Base-by-base conservation (phyloP, 352 stramenopile species). In the Pythium chondricola region DNA sequence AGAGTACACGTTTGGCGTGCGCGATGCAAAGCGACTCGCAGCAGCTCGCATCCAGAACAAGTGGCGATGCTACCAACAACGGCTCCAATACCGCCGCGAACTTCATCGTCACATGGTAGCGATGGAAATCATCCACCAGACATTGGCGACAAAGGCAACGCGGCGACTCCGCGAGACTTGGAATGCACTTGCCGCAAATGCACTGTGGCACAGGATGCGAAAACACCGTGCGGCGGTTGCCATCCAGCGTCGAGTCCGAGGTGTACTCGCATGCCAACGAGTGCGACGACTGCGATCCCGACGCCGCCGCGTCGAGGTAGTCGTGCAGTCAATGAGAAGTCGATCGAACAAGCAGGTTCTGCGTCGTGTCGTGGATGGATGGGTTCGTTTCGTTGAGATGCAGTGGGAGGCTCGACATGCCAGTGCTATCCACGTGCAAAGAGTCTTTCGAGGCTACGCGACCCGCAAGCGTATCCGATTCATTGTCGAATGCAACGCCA, bases 181-280 rank as follows among this genome's bases (percentile, higher is more conserved):
- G 76, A 66, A 48, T 2, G 57, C 61, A 17, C 43, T 88, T 3
- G 55, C 59, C 16, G 67, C 64, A 16, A 67, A 85, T 22, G 69
- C 76, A n/a, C n/a, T 85, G 9, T 70, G 54, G 41, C 63, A 65
- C 43, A 67, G 61, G 6, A 58, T 80, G 16, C 59, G 54, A 24
- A 88, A 85, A 37, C 51, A 62, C 22, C 56, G 43, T 10, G 74
- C 58, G 42, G 76, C 69, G n/a, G 46, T 71, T 10, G 45, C 46
- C 2, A 83, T 85, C 52, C 76, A 88, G 26, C 71, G 65, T 17
- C 65, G 70, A 27, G 48, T 58, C 4, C 60, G 73, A 21, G 76
- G 73, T 6, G 55, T 82, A n/a, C 52, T 79, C 10, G 69, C 58
- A 17, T 50, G 76, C 4, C 55, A 51, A 30, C 25, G 49, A 17